Conservation (phyloP, 139 green algal genomes). For the Astrephomene gubernaculifera region DNA sequence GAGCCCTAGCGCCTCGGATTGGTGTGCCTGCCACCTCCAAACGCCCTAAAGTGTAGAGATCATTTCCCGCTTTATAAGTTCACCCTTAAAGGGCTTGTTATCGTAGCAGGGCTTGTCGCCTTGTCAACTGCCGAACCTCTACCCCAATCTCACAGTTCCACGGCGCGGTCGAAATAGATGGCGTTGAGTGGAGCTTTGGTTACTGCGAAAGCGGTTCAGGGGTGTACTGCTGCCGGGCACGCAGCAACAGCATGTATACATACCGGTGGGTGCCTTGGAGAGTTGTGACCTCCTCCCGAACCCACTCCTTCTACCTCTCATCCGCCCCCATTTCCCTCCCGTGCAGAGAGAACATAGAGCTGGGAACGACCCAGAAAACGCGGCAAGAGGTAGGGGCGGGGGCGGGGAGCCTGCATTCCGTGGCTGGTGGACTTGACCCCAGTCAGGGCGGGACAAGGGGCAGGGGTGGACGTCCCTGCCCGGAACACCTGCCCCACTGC, state of each 20-base stretch:
- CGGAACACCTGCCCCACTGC: not conserved
- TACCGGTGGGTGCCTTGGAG: not conserved
- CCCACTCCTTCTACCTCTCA: not conserved
- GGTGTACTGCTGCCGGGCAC: slow-evolving; percentile 69
- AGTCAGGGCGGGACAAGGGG: not conserved
- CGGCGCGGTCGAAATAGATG: slow-evolving; percentile 61
- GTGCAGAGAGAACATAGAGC: slow-evolving; percentile 65
- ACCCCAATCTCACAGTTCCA: slow-evolving; percentile 65
- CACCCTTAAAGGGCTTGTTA: not conserved
- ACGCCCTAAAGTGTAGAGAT: not conserved
- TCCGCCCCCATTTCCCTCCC: not conserved
- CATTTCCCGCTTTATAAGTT: not conserved
- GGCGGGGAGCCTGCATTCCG: not conserved
- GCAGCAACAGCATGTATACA: slow-evolving; percentile 45
- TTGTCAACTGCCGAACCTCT: not conserved
- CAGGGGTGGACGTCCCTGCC: not conserved
- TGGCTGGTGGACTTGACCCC: not conserved
- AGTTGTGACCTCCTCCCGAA: not conserved
- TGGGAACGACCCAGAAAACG: slow-evolving; percentile 66
- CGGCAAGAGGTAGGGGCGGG: slow-evolving; percentile 50
- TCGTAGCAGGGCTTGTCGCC: too few relatives aligned
- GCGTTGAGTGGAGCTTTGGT: slow-evolving; percentile 79
- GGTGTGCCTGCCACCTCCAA: not conserved
- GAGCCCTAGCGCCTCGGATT: slow-evolving; percentile 26
- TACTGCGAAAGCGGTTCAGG: slow-evolving; percentile 79